phyloP scores from a whole-genome alignment of 1,284 basidiomycete species.

The Malassezia sp. region DNA sequence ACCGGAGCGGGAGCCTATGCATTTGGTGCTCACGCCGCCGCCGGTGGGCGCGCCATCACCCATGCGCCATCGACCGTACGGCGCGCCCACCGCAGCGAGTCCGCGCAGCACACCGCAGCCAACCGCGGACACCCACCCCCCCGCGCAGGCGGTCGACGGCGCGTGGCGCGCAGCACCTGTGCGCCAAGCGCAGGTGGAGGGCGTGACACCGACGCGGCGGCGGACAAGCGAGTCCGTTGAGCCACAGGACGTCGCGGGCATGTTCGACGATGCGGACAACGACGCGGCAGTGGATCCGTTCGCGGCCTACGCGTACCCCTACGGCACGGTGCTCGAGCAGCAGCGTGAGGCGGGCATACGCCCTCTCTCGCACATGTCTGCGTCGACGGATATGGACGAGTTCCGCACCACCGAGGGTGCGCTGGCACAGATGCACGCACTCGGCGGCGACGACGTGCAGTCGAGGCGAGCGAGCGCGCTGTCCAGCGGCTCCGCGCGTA shows the following conservation, averaged over 20 bases:
- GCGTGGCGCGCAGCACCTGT: too few species aligned
- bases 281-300: constrained; percentile 12
- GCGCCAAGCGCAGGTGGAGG: too few species aligned
- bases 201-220: background rate
- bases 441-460: background rate
- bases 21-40: too few species aligned
- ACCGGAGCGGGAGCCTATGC: too few species aligned
- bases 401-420: constrained; percentile 11
- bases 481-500: background rate
- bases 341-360: background rate
- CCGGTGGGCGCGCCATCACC: too few species aligned
- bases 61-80: too few species aligned
- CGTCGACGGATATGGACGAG: constrained; percentile 1
- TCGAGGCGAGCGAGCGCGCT: background rate
- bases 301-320: constrained; percentile 11
- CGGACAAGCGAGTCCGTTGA: background rate
- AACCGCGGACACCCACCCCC: too few species aligned
- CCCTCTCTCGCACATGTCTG: background rate
- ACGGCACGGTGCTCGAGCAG: constrained; percentile 12
- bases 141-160: too few species aligned
- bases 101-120: too few species aligned
- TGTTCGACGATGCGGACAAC: constrained; percentile 16
- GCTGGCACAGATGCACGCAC: background rate
- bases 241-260: constrained; percentile 1
- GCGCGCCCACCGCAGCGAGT: too few species aligned